Conservation (phyloP, 257 asterid genomes). For the Parsonsia alboflavescens region DNA sequence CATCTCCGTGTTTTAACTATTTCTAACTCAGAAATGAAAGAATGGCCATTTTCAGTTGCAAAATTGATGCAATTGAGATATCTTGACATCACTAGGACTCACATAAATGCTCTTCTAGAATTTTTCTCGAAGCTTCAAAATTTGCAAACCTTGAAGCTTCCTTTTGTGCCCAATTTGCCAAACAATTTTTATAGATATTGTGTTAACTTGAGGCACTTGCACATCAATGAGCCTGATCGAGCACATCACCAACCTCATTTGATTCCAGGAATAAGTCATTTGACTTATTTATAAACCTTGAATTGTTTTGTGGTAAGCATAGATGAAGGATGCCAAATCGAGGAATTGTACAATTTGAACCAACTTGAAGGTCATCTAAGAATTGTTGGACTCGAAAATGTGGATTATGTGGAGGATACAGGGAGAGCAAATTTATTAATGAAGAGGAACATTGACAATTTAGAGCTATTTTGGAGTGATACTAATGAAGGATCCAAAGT, state of each 20-base stretch:
- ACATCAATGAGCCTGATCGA: too few relatives aligned
- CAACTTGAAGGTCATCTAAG: conserved; percentile 12
- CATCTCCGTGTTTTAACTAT: too few relatives aligned
- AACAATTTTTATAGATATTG: too few relatives aligned
- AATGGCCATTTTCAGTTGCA: too few relatives aligned
- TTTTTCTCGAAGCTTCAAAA: too few relatives aligned
- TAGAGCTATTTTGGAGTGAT: neutral
- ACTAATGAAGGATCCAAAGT: neutral
- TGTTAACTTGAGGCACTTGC: too few relatives aligned
- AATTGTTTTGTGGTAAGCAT: conserved; percentile 6
- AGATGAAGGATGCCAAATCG: conserved; percentile 8
- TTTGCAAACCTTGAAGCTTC: too few relatives aligned
- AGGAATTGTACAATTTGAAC: conserved; percentile 9
- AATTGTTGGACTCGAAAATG: conserved; percentile 15
- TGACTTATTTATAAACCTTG: conserved; percentile 16
- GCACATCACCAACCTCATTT: neutral
- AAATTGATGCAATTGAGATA: too few relatives aligned
- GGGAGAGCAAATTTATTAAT: conserved; percentile 12
- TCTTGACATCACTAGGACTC: too few relatives aligned
- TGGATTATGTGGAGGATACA: conserved; percentile 6
- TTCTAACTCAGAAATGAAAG: too few relatives aligned
- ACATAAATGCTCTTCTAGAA: too few relatives aligned
- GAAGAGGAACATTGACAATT: neutral
- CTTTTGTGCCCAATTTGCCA: too few relatives aligned
- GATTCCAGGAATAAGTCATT: conserved; percentile 21